A percentile compares a stretch with the other conserved stretches of the same genome.
phyloP scores from a whole-genome alignment of 345 rosid species.

The Excoecaria cochinchinensis region DNA sequence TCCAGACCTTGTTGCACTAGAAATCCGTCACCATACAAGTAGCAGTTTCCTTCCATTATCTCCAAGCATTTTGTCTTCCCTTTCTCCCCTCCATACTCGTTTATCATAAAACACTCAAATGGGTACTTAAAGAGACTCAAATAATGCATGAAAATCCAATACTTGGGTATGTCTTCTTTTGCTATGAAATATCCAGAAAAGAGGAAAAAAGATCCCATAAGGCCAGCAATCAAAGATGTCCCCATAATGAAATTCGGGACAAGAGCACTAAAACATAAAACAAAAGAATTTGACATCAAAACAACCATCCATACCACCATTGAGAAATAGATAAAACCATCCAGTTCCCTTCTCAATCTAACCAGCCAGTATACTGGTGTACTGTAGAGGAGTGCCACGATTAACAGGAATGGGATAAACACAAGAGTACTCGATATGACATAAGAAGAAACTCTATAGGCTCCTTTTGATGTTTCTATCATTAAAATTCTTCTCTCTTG shows the following conservation, averaged over 20 bases:
- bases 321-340: slow-evolving; percentile 33
- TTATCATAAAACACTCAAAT: slow-evolving; percentile 37
- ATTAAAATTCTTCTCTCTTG: slow-evolving; percentile 34
- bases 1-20: slow-evolving; percentile 27
- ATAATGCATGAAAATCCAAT: slow-evolving; percentile 35
- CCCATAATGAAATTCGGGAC: slow-evolving; percentile 36
- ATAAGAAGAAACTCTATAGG: slow-evolving; percentile 38
- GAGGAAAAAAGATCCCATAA: slow-evolving; percentile 36
- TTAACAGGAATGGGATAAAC: slow-evolving; percentile 34
- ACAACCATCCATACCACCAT: slow-evolving; percentile 33
- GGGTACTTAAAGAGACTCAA: slow-evolving; percentile 40
- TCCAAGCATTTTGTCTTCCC: slow-evolving; percentile 27
- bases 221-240: slow-evolving; percentile 29
- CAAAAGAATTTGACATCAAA: slow-evolving; percentile 36
- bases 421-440: slow-evolving; percentile 34
- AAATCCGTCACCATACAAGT: slow-evolving; percentile 28
- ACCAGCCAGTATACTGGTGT: slow-evolving; percentile 36
- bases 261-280: slow-evolving; percentile 34
- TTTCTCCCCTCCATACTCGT: slow-evolving; percentile 33
- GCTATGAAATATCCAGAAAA: slow-evolving; percentile 40
- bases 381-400: slow-evolving; percentile 34
- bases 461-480: slow-evolving; percentile 39
- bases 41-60: slow-evolving; percentile 24
- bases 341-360: slow-evolving; percentile 30
- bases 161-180: slow-evolving; percentile 30